Percentiles rank a stretch among this genome's conserved stretches.
Evolutionary conservation across 139 green algal genomes (phyloP).

Genomic region (Yamagishiella unicocca): DNA sequence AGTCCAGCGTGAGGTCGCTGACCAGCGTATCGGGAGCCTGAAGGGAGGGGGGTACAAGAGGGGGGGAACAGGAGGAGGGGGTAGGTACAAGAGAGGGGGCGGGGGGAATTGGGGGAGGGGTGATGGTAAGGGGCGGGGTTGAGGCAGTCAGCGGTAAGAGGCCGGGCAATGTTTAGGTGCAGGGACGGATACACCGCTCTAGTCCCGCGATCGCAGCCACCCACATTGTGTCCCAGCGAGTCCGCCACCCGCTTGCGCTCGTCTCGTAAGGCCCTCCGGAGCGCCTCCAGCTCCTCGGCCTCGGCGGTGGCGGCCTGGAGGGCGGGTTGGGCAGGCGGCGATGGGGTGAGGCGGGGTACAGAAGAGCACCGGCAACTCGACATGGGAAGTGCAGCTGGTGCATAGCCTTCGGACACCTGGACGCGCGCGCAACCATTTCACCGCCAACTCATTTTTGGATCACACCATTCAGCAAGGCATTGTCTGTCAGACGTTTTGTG

Average conservation of each 20-base stretch:
- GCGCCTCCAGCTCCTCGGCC: conserved; percentile 46
- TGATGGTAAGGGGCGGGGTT: neutral
- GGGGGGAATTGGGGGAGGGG: neutral
- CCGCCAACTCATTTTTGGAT: too few relatives aligned
- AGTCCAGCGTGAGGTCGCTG: conserved; percentile 39
- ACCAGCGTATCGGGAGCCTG: conserved; percentile 57
- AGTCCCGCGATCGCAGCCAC: too few relatives aligned
- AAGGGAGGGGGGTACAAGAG: neutral
- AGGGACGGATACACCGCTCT: too few relatives aligned
- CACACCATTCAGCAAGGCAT: too few relatives aligned
- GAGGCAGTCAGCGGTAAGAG: too few relatives aligned
- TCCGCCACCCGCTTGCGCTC: conserved; percentile 57
- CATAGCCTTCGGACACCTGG: too few relatives aligned
- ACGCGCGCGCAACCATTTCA: too few relatives aligned
- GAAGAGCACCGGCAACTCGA: too few relatives aligned
- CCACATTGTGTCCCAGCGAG: conserved; percentile 46
- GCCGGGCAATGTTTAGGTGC: too few relatives aligned
- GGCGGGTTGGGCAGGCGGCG: neutral
- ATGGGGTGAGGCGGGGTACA: too few relatives aligned
- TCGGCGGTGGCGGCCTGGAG: conserved; percentile 30
- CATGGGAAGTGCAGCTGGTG: too few relatives aligned
- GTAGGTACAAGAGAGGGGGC: neutral
- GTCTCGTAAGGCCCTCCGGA: conserved; percentile 15
- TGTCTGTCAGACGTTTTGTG: too few relatives aligned
- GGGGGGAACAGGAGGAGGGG: neutral